Base-by-base conservation (phyloP, 345 rosid species). In the Geranium rotundifolium region DNA sequence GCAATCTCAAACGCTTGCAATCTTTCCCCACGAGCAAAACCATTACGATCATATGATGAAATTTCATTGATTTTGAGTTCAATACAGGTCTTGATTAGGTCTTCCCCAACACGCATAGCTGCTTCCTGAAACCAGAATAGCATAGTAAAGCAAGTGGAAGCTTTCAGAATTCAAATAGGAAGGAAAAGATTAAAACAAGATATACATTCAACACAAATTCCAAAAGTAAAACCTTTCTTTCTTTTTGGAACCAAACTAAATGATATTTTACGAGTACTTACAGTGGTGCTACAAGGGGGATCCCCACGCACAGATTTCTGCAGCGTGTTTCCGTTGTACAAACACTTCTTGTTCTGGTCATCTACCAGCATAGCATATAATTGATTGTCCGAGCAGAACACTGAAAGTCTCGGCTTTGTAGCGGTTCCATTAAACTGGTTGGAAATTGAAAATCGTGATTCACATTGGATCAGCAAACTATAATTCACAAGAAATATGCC, bases 351-450 rank as follows among this genome's bases (percentile, higher is more conserved):
- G 83, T 85, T 89, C 50, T 69, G 77, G 66, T 89, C 96, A 76
- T 92, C 98, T 0, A 92, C 90, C 73, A 92, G 78, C 91, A 84
- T 79, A 8, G 90, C 96, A 63, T 89, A 89, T 23, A 92, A 74
- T 67, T 92, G 98, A 57, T 87, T 85, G 17, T 85, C 86, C 19
- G 95, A 89, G 76, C 95, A 87, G 81, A 92, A 92, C 18, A 92
- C 96, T 4, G 96, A 89, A 13, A 89, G 84, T 73, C 98, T 78
- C 56, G 96, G 96, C 29, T 78, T 89, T 57, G 67, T 66, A 17
- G 79, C 71, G 37, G 91, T 84, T 69, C 95, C 95, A 18, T 79
- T 84, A 61, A 82, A 87, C 95, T 87, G 76, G 23, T 63, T 16
- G 30, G 62, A 54, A 34, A 30, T 23, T 29, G 57, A 58, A 29